Base-by-base conservation (phyloP, 2,329 filamentous ascomycete species). In the Apiospora koreana region DNA sequence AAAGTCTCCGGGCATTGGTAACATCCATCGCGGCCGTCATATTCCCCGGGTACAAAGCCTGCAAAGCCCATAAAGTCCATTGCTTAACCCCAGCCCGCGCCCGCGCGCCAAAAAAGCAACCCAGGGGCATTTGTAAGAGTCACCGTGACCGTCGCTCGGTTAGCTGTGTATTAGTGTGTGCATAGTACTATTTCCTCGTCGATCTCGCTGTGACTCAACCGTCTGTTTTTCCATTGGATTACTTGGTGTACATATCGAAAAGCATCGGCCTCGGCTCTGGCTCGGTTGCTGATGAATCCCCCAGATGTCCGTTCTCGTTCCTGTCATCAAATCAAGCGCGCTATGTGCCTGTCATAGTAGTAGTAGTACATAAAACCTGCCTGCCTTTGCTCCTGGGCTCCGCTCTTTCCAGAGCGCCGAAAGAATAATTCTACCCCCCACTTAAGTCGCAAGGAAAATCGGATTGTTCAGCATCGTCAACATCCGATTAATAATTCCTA, bases 391-490 rank as follows among this genome's bases (percentile, higher is more conserved):
- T 31, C 31, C 28, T 21, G 18, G 8, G 54, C 54, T 62, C 54
- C 54, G 54, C 54, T 38, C 54, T 62, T 62, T 62, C 54, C 54
- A 62, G 54, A 38, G 54, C 31, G 28, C 54, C 28, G 54, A 62
- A 62, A 62, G 54, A 62, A 62, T 62, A 62, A 62, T 38, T 38
- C 31, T 10, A 18, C 3, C 31, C 54, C 54, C 54, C 54, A 62
- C 54, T 62, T 18, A 7, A 58, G 50, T 21, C 16, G 3, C 16
- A n/a, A n/a, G n/a, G 16, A 18, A 25, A 43, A 66, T 21, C 23
- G 66, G 45, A 68, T 68, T 68, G 66, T 38, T 68, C 66, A 68
- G 66, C 66, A 68, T 54, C 28, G 45, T 31, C 18, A 38, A 54
- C 35, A 23, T 41, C 66, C 45, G 43, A 68, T 68, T 68, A 68